Evolutionary conservation across 352 stramenopile genomes (phyloP).

Genomic region (Globisporangium camurandrum): DNA sequence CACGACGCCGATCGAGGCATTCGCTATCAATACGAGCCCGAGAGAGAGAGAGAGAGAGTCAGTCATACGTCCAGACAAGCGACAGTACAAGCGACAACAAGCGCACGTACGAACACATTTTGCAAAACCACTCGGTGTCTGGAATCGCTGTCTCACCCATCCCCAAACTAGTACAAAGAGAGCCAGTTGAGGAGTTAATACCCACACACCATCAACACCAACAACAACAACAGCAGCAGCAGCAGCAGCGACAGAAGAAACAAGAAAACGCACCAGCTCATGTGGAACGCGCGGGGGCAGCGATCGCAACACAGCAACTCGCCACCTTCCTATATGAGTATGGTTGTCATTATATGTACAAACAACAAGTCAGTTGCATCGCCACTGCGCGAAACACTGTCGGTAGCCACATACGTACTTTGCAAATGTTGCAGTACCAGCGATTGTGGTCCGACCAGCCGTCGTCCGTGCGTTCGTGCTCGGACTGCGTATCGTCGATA

Average conservation of each 20-base stretch:
- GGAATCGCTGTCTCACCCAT: conserved; percentile 74
- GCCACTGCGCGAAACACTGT: not conserved
- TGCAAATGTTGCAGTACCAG: conserved; percentile 89
- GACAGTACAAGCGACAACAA: not conserved
- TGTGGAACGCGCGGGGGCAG: conserved; percentile 91
- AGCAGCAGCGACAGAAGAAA: not conserved
- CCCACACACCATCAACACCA: too few species aligned
- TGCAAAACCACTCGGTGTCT: conserved; percentile 84
- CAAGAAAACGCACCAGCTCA: conserved; percentile 51
- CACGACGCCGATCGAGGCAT: conserved; percentile 67
- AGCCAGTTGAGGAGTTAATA: too few species aligned
- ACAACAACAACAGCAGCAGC: not conserved
- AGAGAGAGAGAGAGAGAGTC: not conserved
- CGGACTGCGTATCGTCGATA: conserved; percentile 15
- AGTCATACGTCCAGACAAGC: not conserved
- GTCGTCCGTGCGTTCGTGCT: too few species aligned
- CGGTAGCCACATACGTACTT: conserved; percentile 14
- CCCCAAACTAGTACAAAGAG: conserved; percentile 51
- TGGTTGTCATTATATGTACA: too few species aligned
- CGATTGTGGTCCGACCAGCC: conserved; percentile 83
- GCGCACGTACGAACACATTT: conserved; percentile 71
- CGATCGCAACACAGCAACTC: conserved; percentile 88
- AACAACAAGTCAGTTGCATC: not conserved
- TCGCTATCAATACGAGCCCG: too few species aligned
- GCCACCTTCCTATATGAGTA: conserved; percentile 47